Evolutionary conservation across 768 basidiomycete genomes (phyloP), one percentile per base, ranked within the genome.

Genomic region (Fibroporia radiculosa): DNA sequence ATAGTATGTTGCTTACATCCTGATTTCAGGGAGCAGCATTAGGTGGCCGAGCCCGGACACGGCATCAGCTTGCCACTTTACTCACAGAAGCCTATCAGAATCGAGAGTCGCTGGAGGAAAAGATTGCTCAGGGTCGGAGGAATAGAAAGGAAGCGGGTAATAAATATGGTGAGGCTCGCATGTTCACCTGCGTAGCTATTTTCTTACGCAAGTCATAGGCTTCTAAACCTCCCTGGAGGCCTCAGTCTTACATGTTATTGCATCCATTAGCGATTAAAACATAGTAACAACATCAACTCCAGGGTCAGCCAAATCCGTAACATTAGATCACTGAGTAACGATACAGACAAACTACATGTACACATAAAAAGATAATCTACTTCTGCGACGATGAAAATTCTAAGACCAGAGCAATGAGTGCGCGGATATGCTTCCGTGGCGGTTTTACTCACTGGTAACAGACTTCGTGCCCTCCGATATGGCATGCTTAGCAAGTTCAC

Each of bases 81-180:
- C 70, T 93, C 34, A 82, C 77, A 31, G 85, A 92, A 45, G 90
- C 90, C 1, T 91, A 89, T 57, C 63, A 79, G 58, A 92, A 92
- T 56, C 78, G 89, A 25, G 89, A 89, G 42, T 79, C 75, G 0
- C 55, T 93, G 50, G 90, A 93, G 60, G 88, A 90, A 48, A 79
- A 66, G 65, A 88, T 92, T 52, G 89, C 90, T 0, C 80, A 89
- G 62, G 88, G 82, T 2, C 73, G 81, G 49, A 70, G 84, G 49
- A 92, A 92, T 56, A 73, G 88, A 49, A 92, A 92, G 60, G 86
- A 90, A 57, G 88, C 90, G 0, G 90, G 90, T 8, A 91, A 88
- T 64, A 93, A 92, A 73, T 92, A 93, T 54, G 90, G 90, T 83
- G 54, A 48, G 74, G 66, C 12, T 8, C 35, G 11, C 33, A 10